Conservation (phyloP, 2,329 filamentous ascomycete species). For the Cladosporium sp. region DNA sequence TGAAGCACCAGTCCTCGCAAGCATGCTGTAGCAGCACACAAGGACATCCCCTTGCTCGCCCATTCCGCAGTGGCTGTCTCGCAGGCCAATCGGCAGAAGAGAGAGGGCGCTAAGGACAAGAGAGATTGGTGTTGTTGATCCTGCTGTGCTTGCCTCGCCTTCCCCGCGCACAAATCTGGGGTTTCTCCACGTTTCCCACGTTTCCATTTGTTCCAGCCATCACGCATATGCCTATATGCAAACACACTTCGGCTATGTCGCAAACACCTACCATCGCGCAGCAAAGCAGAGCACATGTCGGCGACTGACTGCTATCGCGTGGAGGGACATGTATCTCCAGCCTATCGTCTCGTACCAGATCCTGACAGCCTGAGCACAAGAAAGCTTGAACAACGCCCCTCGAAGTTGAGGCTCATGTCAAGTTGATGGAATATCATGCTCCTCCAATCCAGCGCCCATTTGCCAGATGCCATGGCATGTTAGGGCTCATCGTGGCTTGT, state of each 20-base stretch:
- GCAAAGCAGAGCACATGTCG: not conserved
- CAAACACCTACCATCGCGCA: not conserved
- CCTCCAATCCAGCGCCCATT: conserved; percentile 11
- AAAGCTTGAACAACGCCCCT: conserved; percentile 10
- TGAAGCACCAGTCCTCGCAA: not conserved
- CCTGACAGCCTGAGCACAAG: not conserved
- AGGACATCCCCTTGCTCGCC: not conserved
- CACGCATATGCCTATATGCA: not conserved
- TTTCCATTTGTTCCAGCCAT: not conserved
- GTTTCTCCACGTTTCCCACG: not conserved
- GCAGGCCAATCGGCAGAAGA: not conserved
- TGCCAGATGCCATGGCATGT: not conserved
- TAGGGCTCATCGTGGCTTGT: conserved; percentile 1
- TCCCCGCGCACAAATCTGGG: not conserved
- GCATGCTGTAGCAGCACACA: not conserved
- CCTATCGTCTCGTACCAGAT: not conserved
- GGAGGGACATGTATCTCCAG: no score
- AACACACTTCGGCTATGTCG: not conserved
- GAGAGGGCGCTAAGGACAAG: not conserved
- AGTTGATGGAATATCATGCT: conserved; percentile 10
- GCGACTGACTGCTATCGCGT: not conserved
- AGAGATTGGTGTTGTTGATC: not conserved
- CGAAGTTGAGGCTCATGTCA: conserved; percentile 2
- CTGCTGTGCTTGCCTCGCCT: not conserved
- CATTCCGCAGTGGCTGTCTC: not conserved